Conservation (phyloP, 805 yeast species). For the Ogataea glucozyma region DNA sequence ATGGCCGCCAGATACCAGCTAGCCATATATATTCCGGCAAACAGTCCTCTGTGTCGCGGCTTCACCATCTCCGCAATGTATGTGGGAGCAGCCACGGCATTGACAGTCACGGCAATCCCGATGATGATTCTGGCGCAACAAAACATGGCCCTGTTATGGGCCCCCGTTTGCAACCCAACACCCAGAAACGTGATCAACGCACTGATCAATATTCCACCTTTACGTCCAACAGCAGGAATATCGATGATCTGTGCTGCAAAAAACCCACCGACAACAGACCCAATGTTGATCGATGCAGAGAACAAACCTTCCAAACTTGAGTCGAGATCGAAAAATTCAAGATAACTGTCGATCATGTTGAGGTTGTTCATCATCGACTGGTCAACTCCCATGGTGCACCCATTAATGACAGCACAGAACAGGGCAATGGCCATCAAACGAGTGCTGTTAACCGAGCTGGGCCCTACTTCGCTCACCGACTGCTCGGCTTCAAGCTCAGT, state of each 20-base stretch:
- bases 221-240: constrained; percentile 31
- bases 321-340: constrained; percentile 27
- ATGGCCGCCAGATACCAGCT: constrained; percentile 34
- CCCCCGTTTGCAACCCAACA: constrained; percentile 40
- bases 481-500: neutral
- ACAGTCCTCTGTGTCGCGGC: constrained; percentile 33
- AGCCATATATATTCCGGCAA: constrained; percentile 32
- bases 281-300: constrained; percentile 32
- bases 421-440: constrained; percentile 25
- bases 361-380: constrained; percentile 31
- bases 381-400: constrained; percentile 32
- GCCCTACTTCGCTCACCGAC: neutral
- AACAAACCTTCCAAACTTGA: constrained; percentile 28
- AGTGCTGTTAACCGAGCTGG: constrained; percentile 17
- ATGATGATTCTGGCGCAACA: constrained; percentile 38
- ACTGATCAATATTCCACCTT: constrained; percentile 31
- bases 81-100: constrained; percentile 37
- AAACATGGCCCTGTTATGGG: constrained; percentile 40
- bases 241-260: constrained; percentile 28
- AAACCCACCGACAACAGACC: constrained; percentile 31
- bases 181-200: constrained; percentile 33
- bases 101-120: constrained; percentile 38
- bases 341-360: constrained; percentile 28
- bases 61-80: constrained; percentile 39
- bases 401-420: constrained; percentile 28